phyloP scores from a whole-genome alignment of 768 basidiomycete species.

The Leccinum boreale region DNA sequence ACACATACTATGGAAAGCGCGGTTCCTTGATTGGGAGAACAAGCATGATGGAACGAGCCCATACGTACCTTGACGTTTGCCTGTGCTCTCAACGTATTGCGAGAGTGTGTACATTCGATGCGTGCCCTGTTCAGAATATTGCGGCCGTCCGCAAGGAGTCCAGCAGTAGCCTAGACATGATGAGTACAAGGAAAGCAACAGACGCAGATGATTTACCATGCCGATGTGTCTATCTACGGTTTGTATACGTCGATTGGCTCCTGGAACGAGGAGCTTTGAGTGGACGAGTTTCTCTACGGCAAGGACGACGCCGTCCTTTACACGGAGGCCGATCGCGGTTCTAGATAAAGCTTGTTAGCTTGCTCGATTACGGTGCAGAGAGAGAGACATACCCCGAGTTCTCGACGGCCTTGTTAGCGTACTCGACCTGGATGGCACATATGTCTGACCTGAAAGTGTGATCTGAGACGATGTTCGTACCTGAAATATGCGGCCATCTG shows the following conservation, averaged over 20 bases:
- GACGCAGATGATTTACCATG: slow-evolving; percentile 51
- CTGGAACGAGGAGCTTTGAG: slow-evolving; percentile 92
- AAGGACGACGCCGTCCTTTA: slow-evolving; percentile 90
- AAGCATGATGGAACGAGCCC: neutral
- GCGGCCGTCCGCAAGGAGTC: slow-evolving; percentile 89
- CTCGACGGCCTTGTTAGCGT: slow-evolving; percentile 98
- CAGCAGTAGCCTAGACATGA: slow-evolving; percentile 75
- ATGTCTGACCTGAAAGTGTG: slow-evolving; percentile 1
- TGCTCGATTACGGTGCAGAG: neutral
- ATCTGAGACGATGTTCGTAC: slow-evolving; percentile 37
- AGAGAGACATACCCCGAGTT: slow-evolving; percentile 76
- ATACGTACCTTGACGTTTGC: slow-evolving; percentile 72
- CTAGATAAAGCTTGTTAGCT: slow-evolving; percentile 37
- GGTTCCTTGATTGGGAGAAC: neutral
- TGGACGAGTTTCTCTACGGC: slow-evolving; percentile 98
- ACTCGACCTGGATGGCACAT: slow-evolving; percentile 70
- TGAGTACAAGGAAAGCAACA: neutral
- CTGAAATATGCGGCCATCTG: slow-evolving; percentile 98
- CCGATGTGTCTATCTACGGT: slow-evolving; percentile 93
- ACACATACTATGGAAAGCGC: slow-evolving; percentile 40
- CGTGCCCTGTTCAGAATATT: slow-evolving; percentile 82
- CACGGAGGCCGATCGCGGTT: slow-evolving; percentile 93
- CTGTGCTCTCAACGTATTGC: slow-evolving; percentile 69
- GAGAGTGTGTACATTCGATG: slow-evolving; percentile 75
- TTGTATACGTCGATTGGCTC: slow-evolving; percentile 89